phyloP scores from a whole-genome alignment of 2,329 filamentous ascomycete species.

The Fusarium sp. region DNA sequence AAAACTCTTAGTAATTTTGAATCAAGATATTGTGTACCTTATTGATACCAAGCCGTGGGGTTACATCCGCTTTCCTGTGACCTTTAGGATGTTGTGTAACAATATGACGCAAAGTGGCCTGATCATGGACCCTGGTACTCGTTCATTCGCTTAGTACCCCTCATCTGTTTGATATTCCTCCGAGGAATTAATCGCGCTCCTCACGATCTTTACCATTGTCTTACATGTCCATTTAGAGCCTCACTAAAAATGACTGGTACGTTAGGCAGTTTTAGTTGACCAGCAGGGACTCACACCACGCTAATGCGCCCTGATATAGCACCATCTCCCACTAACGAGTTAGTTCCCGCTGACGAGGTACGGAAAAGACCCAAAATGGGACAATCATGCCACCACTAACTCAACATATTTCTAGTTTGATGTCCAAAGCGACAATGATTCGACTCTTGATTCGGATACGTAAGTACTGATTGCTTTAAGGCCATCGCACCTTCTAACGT shows the following conservation, averaged over 20 bases:
- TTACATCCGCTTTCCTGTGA: too few relatives aligned
- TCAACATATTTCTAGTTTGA: background rate
- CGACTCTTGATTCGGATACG: constrained; percentile 1
- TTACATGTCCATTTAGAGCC: too few relatives aligned
- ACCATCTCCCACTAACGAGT: background rate
- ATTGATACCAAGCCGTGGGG: too few relatives aligned
- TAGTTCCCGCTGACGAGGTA: background rate
- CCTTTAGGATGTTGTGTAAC: too few relatives aligned
- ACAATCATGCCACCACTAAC: background rate
- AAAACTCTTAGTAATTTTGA: too few relatives aligned
- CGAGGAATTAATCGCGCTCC: background rate
- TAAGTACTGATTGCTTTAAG: background rate
- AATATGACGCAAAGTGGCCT: background rate
- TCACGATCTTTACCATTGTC: background rate
- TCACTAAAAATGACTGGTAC: background rate
- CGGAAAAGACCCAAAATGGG: background rate
- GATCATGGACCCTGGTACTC: background rate
- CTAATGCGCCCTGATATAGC: background rate
- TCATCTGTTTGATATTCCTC: background rate
- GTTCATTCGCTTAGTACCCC: background rate
- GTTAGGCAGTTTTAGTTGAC: background rate
- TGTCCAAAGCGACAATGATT: background rate
- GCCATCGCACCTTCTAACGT: background rate
- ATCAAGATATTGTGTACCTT: too few relatives aligned
- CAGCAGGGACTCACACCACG: background rate